Percentiles rank a stretch among this genome's conserved stretches.
phyloP scores from a whole-genome alignment of 768 basidiomycete genomes.

The Termitomyces bulborhizus region DNA sequence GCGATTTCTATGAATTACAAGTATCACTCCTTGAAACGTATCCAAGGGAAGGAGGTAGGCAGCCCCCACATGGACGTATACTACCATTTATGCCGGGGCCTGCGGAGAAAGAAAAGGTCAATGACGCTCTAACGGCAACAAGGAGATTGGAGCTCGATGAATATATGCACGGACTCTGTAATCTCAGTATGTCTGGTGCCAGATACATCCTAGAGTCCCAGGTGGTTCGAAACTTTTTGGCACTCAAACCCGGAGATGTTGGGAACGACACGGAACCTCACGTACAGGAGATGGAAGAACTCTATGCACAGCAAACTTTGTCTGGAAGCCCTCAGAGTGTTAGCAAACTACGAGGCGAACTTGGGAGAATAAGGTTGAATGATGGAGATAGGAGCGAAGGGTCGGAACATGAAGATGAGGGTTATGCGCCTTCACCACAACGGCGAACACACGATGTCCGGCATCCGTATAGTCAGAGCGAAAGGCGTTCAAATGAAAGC shows the following conservation, averaged over 20 bases:
- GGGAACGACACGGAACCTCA: slow-evolving; percentile 61
- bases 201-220: slow-evolving; percentile 78
- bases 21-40: slow-evolving; percentile 81
- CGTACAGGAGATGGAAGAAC: slow-evolving; percentile 49
- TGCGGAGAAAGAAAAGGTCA: slow-evolving; percentile 70
- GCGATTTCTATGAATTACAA: slow-evolving; percentile 98
- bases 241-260: slow-evolving; percentile 81
- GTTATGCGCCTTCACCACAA: slow-evolving; percentile 40
- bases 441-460: slow-evolving; percentile 28
- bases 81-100: slow-evolving; percentile 99
- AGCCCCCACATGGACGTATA: slow-evolving; percentile 60
- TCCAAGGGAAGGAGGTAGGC: slow-evolving; percentile 86
- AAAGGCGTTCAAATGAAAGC: slow-evolving; percentile 34
- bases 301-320: slow-evolving; percentile 27
- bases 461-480: slow-evolving; percentile 33
- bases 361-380: slow-evolving; percentile 44
- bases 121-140: slow-evolving; percentile 75
- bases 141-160: slow-evolving; percentile 82
- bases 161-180: slow-evolving; percentile 78
- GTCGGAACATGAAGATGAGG: slow-evolving; percentile 63
- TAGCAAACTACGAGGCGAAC: slow-evolving; percentile 40
- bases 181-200: slow-evolving; percentile 57
- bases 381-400: slow-evolving; percentile 48
- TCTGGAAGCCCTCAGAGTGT: slow-evolving; percentile 12
- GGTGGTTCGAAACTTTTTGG: slow-evolving; percentile 78